Base-by-base conservation (phyloP, 768 basidiomycete species). In the Boletales sp. region DNA sequence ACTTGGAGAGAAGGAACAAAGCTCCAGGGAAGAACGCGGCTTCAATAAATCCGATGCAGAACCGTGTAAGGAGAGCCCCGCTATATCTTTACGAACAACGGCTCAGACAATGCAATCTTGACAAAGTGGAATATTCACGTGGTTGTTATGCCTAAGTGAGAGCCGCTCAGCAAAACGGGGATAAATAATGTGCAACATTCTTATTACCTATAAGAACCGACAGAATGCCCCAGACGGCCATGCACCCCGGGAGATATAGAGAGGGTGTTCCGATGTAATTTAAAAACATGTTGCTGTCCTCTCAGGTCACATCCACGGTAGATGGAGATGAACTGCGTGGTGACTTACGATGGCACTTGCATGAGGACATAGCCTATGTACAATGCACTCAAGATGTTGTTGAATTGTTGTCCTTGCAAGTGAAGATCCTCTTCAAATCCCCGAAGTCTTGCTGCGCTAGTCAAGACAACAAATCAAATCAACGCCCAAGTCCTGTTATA, bases 21-120 rank as follows among this genome's bases (percentile, higher is more conserved):
- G 83, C 79, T 25, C 83, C 85, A 44, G 86, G 86, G 59, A 83
- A 84, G 66, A 86, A 87, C 3, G 82, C 81, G 11, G 83, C 84
- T 65, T 82, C 82, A n/a, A 81, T 74, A 54, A 86, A 84, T 34
- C 90, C 91, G 32, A 92, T 74, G 63, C 86, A 79, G 68, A 92
- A 91, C 18, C 90, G 77, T 0, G 83, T 83, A 12, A 81, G 65
- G 11, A 89, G 73, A 8, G 78, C 85, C 18, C 82, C 78, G n/a
- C 72, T 63, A 55, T 84, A 94, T 63, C 81, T 83, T 63, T 30
- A 30, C 19, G 34, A n/a, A 31, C n/a, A 41, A 50, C 5, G 28
- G 8, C 18, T 58, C 33, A 52, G 50, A 41, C 15, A 32, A 19
- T 9, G 40, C 6, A 49, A 37, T 33, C 2, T 7, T 39, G 8